Conservation (phyloP, 2,329 filamentous ascomycete species). For the Drechslera avenae region DNA sequence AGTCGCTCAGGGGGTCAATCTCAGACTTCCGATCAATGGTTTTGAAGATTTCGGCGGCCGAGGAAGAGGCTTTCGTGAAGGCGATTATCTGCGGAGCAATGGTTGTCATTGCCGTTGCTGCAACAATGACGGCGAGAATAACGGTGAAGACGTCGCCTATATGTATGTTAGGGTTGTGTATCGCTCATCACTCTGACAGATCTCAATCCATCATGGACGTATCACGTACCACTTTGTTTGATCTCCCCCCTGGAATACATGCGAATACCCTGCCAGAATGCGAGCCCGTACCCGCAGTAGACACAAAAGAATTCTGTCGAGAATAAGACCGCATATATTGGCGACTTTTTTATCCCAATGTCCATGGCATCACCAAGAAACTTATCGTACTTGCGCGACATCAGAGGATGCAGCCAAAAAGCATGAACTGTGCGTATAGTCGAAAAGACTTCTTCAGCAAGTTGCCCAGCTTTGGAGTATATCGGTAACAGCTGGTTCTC, state of each 20-base stretch:
- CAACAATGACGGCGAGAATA: slow-evolving; percentile 43
- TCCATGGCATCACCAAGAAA: slow-evolving; percentile 51
- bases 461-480: slow-evolving; percentile 52
- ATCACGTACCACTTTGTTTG: slow-evolving; percentile 41
- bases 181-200: too few species aligned
- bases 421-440: slow-evolving; percentile 56
- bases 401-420: slow-evolving; percentile 54
- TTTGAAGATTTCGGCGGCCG: slow-evolving; percentile 41
- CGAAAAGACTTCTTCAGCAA: slow-evolving; percentile 58
- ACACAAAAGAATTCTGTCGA: slow-evolving; percentile 52
- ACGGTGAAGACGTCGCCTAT: slow-evolving; percentile 32
- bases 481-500: slow-evolving; percentile 48
- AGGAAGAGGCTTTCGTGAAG: slow-evolving; percentile 41
- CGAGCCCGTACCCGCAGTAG: slow-evolving; percentile 53
- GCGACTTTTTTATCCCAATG: slow-evolving; percentile 54
- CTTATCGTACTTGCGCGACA: slow-evolving; percentile 52
- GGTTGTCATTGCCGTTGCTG: slow-evolving; percentile 75
- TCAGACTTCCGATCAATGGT: slow-evolving; percentile 82
- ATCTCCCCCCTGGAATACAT: slow-evolving; percentile 66
- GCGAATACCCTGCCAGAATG: slow-evolving; percentile 54
- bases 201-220: background rate
- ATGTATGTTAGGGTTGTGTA: background rate
- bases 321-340: slow-evolving; percentile 52
- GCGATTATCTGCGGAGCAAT: slow-evolving; percentile 90
- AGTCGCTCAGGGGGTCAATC: slow-evolving; percentile 61